These are phyloP conservation scores for Podospora bellae-mahoneyi DNA, from an alignment of 495 filamentous ascomycete species.

Conservation along the genomic window DNA sequence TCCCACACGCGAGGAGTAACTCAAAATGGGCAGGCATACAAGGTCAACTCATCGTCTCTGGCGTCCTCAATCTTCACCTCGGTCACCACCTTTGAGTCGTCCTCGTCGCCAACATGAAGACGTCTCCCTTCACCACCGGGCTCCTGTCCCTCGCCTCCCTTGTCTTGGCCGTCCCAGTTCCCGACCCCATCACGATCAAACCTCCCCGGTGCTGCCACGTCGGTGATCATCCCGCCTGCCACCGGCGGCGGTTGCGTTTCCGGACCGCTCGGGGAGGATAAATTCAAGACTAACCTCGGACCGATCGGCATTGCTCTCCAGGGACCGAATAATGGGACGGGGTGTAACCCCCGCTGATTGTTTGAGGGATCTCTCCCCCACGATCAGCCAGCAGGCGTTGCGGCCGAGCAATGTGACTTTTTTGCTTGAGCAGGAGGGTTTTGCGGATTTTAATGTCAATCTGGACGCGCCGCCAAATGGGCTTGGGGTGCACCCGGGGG, in stretches of 20 bases:
- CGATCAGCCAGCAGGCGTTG: conserved; percentile 13
- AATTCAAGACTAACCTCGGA: conserved; percentile 11
- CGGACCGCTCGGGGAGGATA: conserved; percentile 11
- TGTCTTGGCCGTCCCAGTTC: conserved; percentile 37
- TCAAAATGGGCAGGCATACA: background rate
- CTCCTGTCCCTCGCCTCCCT: conserved; percentile 11
- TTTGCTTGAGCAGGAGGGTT: conserved; percentile 19
- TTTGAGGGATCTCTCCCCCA: conserved; percentile 55
- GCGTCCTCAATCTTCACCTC: background rate
- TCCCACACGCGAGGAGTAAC: background rate
- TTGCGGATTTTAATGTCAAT: conserved; percentile 20
- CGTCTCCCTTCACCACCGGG: background rate
- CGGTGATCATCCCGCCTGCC: conserved; percentile 29
- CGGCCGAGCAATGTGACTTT: conserved; percentile 20
- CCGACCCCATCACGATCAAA: conserved; percentile 8
- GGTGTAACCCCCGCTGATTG: conserved; percentile 57
- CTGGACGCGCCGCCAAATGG: conserved; percentile 14
- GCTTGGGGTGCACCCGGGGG: conserved; percentile 21
- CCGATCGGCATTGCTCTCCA: conserved; percentile 10
- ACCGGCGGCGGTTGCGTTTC: conserved; percentile 42
- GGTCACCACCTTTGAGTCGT: background rate
- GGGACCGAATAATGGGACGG: conserved; percentile 16
- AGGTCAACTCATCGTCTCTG: background rate
- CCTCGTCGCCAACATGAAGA: background rate
- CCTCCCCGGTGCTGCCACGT: background rate